Evolutionary conservation across 2,329 filamentous ascomycete species (phyloP).

Genomic region (Fusarium sp.): DNA sequence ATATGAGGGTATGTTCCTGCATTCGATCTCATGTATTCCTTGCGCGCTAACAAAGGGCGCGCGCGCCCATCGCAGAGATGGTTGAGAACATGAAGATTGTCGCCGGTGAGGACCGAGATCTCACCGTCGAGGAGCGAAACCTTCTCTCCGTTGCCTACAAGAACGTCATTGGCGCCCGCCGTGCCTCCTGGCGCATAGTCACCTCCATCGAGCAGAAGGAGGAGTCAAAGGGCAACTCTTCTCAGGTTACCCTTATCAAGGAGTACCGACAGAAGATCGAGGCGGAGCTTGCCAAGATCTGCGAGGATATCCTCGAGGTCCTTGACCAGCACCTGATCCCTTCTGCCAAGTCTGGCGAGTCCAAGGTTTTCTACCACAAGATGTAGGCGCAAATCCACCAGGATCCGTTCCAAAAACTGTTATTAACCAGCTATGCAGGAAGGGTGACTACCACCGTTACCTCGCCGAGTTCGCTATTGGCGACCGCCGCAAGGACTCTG

Average conservation of each 20-base stretch:
- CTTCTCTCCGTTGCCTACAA: conserved; percentile 99
- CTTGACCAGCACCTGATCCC: conserved; percentile 93
- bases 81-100: conserved; percentile 99
- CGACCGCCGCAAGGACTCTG: conserved; percentile 90
- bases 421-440: conserved; percentile 67
- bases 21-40: conserved; percentile 12
- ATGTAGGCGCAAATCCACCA: conserved; percentile 80
- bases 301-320: conserved; percentile 96
- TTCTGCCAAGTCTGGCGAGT: conserved; percentile 96
- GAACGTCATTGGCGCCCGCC: conserved; percentile 98
- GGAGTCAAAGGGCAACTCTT: conserved; percentile 97
- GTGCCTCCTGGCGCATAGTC: conserved; percentile 99
- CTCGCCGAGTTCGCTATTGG: conserved; percentile 92
- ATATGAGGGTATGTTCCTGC: conserved; percentile 83
- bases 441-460: conserved; percentile 97
- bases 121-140: conserved; percentile 97
- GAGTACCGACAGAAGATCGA: conserved; percentile 99
- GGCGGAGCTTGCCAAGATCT: conserved; percentile 95
- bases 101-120: conserved; percentile 84
- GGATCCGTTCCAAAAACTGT: conserved; percentile 78
- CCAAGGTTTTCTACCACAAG: conserved; percentile 99
- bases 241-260: conserved; percentile 93
- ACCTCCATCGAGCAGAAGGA: conserved; percentile 99
- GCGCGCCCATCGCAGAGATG: conserved; percentile 87
- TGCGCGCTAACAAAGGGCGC: conserved; percentile 43